phyloP scores from a whole-genome alignment of 306 rosid genomes.

The Prunus campanulata region DNA sequence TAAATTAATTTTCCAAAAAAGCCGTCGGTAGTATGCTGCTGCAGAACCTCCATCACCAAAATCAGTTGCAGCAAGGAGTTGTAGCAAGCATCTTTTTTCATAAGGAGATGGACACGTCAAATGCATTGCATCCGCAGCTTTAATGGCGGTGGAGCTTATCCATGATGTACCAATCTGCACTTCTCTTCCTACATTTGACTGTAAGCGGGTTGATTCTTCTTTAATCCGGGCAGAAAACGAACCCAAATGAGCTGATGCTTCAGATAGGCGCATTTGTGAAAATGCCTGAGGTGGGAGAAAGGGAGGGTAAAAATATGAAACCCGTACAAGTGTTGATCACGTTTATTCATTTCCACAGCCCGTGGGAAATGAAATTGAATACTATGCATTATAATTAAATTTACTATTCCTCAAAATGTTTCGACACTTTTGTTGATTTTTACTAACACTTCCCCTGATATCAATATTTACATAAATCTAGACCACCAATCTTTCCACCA shows the following conservation, averaged over 20 bases:
- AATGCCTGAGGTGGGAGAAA: constrained; percentile 55
- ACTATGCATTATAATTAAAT: no score
- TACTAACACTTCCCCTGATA: background rate
- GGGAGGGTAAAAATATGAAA: constrained; percentile 9
- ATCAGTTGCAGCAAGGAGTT: constrained; percentile 91
- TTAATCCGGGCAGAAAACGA: constrained; percentile 90
- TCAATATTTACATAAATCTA: background rate
- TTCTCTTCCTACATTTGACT: constrained; percentile 65
- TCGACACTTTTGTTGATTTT: background rate
- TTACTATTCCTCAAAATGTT: background rate
- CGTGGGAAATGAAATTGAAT: background rate
- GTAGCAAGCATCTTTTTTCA: constrained; percentile 89
- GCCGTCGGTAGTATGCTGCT: constrained; percentile 59
- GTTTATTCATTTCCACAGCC: constrained; percentile 2
- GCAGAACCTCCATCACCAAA: constrained; percentile 90
- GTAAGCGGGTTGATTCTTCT: constrained; percentile 64
- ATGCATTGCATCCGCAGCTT: constrained; percentile 90
- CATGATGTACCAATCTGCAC: constrained; percentile 66
- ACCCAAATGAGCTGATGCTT: constrained; percentile 95
- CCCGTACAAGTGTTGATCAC: background rate
- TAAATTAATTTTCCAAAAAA: constrained; percentile 83
- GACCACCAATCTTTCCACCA: background rate
- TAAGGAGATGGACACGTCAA: constrained; percentile 92
- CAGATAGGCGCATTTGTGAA: constrained; percentile 95
- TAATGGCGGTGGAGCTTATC: constrained; percentile 84